Percentiles rank a stretch among this genome's conserved stretches.
Conservation (phyloP, 1,139 yeast species). For the Kodamaea derodonti region DNA sequence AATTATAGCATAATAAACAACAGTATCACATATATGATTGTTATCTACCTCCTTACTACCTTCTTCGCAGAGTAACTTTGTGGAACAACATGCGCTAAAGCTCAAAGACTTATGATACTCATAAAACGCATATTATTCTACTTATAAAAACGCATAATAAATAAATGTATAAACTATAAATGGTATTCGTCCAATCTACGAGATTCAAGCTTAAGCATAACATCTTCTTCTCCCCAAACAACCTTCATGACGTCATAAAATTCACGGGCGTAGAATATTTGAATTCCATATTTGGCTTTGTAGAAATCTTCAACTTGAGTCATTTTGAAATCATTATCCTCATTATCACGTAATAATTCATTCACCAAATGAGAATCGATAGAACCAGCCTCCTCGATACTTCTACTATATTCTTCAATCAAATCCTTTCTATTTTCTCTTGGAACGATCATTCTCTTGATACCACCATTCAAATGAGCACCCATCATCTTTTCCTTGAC, state of each 20-base stretch:
- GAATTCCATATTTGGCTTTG: slow-evolving; percentile 49
- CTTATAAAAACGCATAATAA: too few relatives aligned
- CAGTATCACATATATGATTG: too few relatives aligned
- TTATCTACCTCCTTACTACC: too few relatives aligned
- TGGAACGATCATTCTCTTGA: slow-evolving; percentile 63
- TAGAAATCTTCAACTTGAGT: slow-evolving; percentile 47
- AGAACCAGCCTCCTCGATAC: slow-evolving; percentile 30
- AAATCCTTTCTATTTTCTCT: slow-evolving; percentile 67
- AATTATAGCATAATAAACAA: too few relatives aligned
- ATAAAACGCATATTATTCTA: too few relatives aligned
- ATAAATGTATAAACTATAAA: too few relatives aligned
- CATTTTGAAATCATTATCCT: slow-evolving; percentile 24
- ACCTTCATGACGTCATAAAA: slow-evolving; percentile 71
- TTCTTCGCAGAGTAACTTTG: too few relatives aligned
- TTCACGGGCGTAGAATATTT: slow-evolving; percentile 64
- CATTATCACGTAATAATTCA: slow-evolving; percentile 37
- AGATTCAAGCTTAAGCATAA: slow-evolving; percentile 27
- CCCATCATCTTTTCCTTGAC: slow-evolving; percentile 80
- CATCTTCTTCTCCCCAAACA: slow-evolving; percentile 59
- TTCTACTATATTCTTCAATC: slow-evolving; percentile 50
- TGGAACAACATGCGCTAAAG: too few relatives aligned
- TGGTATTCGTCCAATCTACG: slow-evolving; percentile 37
- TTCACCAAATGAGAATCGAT: slow-evolving; percentile 20
- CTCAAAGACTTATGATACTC: too few relatives aligned
- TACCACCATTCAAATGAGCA: slow-evolving; percentile 70